Evolutionary conservation across 2,329 filamentous ascomycete species (phyloP), one percentile per base, ranked within the genome.

Genomic region (Pestalotiopsis fici): DNA sequence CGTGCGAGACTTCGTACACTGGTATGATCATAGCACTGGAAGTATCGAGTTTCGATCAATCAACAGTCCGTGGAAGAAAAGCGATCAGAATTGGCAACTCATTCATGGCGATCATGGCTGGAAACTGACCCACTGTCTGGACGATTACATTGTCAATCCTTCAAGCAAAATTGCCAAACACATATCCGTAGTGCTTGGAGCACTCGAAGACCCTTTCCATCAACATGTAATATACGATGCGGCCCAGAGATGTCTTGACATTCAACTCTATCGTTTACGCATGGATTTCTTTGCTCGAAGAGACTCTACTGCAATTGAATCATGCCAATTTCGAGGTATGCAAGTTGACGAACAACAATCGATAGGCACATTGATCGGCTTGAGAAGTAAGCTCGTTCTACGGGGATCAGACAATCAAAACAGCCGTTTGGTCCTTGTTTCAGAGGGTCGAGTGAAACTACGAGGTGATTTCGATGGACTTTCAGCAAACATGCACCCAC

Each of bases 161-260:
- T 11, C 23, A 31, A 25, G 64, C 69, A 23, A 68, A 3, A 70
- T 65, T 55, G 23, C 56, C 11, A 61, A 70, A 21, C 13, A 27
- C 54, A 15, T 23, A 28, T 62, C 72, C 69, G 1, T 67, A 55
- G 0, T 54, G 69, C 4, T 57, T 31, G 2, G 70, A 67, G 3
- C 71, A 77, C 5, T 82, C 87, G 59, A 70, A 76, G 0, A 91
- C 87, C 69, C 71, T 74, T 0, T 72, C 9, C 54, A 56, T 56
- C 54, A 56, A 28, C 54, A 56, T 28, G 9, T 56, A 4, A 15
- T 56, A 2, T 56, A 56, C 5, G 9, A 23, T 15, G 21, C 54
- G 0, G n/a, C 25, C 1, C 54, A 13, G 21, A 23, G 54, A 28
- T 9, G 54, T 23, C 54, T 56, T 1, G 18, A 12, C 0, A 25